Base-by-base conservation (phyloP, 1,284 basidiomycete genomes). In the Sanghuangporus sanghuang region DNA sequence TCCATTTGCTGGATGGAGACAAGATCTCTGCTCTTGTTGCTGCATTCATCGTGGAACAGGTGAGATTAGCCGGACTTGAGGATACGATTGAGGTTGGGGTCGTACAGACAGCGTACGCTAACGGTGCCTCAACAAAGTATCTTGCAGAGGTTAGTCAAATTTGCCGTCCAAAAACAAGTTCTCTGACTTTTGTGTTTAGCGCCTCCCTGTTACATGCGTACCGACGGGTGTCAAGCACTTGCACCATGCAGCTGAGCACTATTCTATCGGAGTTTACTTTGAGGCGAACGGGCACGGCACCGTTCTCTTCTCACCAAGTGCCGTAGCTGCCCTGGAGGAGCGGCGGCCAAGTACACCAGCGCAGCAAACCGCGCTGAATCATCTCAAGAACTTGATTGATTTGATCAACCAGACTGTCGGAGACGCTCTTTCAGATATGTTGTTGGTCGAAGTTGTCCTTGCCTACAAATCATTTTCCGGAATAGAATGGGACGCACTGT, bases 211-310 rank as follows among this genome's bases (percentile, higher is more conserved):
- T 21, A 91, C 90, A 69, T 99, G 97, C 75, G 96, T 97, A 2
- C 82, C 95, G 6, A 99, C 97, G 7, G 97, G 97, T 46, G 97
- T 99, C 66, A 99, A 99, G 77, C 92, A 99, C 74, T 85, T 99
- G 57, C 97, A 99, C 73, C 96, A 98, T 74, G 97, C 96, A 6
- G 97, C 97, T 6, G 93, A 96, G 71, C 85, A 88, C 68, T 99
- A 90, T 76, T 88, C 95, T 72, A 85, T 99, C 67, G 97, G 97
- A 35, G 94, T 99, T 54, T 99, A 99, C 79, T 99, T 99, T 72
- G 97, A 99, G 76, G 97, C 97, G 59, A 99, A 99, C 73, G 97
- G 97, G 0, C 97, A 99, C 71, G 97, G 97, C 46, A 99, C 97
- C 1, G 94, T 99, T 53, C 77, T 99, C 58, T 99, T 99, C 78